Evolutionary conservation across 768 basidiomycete species (phyloP).

Genomic region (Hemileccinum impolitum): DNA sequence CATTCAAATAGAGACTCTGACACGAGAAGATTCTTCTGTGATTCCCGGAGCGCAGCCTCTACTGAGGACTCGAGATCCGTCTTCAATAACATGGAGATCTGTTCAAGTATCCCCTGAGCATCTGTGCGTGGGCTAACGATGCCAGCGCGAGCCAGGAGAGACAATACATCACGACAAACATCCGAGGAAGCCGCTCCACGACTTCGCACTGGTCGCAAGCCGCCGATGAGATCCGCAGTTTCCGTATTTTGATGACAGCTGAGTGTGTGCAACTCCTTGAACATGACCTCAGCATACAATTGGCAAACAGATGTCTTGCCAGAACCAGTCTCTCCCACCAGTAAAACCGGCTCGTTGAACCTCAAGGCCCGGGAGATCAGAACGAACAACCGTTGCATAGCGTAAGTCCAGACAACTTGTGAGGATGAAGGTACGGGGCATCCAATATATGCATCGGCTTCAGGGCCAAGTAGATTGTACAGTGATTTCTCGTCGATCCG

Average conservation of each 20-base stretch:
- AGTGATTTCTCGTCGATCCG: constrained; percentile 67
- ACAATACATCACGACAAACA: constrained; percentile 40
- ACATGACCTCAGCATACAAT: constrained; percentile 66
- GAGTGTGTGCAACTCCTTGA: constrained; percentile 62
- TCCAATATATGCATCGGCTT: constrained; percentile 49
- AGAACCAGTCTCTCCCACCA: constrained; percentile 96
- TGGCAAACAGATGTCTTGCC: constrained; percentile 98
- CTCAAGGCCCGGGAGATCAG: constrained; percentile 81
- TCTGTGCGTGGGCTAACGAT: constrained; percentile 26
- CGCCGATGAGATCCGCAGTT: constrained; percentile 94
- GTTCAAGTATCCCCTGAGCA: constrained; percentile 24
- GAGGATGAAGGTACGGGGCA: constrained; percentile 45
- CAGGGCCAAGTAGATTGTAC: constrained; percentile 55
- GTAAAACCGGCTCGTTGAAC: constrained; percentile 89
- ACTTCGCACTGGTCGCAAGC: constrained; percentile 84
- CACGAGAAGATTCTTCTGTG: constrained; percentile 44
- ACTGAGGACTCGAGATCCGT: constrained; percentile 30
- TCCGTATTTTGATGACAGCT: constrained; percentile 99
- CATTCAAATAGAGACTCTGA: constrained; percentile 89
- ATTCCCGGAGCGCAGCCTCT: constrained; percentile 35
- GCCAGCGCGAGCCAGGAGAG: constrained; percentile 42
- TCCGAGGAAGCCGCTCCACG: constrained; percentile 54
- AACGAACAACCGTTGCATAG: constrained; percentile 87
- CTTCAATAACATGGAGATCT: constrained; percentile 21
- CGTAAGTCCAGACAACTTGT: constrained; percentile 84